Percentiles rank a stretch among this genome's conserved stretches.
Conservation (phyloP, 768 basidiomycete genomes). For the Serendipita sp. region DNA sequence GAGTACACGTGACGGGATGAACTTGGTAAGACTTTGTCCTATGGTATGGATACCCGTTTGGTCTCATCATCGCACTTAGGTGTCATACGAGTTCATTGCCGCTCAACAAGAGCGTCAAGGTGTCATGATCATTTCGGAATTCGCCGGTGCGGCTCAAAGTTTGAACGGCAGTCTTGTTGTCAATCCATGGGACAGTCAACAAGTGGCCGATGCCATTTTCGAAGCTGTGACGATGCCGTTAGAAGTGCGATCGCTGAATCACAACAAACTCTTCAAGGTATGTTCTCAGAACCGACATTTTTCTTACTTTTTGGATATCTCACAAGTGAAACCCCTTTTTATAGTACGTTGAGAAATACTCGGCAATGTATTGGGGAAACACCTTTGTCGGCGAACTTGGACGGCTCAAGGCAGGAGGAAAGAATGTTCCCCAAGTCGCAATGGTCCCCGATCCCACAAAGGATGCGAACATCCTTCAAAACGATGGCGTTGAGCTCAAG, state of each 20-base stretch:
- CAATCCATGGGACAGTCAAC: constrained; percentile 99
- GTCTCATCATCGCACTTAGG: constrained; percentile 30
- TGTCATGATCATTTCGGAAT: constrained; percentile 95
- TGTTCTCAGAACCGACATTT: not conserved
- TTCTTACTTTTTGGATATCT: too few relatives aligned
- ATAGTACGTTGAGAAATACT: constrained; percentile 83
- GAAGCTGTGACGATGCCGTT: constrained; percentile 83
- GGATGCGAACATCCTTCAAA: not conserved
- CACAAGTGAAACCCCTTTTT: not conserved
- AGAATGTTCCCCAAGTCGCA: constrained; percentile 1
- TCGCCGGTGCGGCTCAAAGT: constrained; percentile 92
- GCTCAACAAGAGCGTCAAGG: constrained; percentile 88
- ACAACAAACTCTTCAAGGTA: constrained; percentile 82
- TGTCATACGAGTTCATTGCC: constrained; percentile 97
- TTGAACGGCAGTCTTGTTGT: constrained; percentile 93
- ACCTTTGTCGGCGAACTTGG: constrained; percentile 80
- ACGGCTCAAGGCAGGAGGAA: constrained; percentile 13
- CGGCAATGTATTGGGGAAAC: constrained; percentile 81
- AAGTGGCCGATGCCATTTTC: constrained; percentile 94
- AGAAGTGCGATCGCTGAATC: constrained; percentile 75
- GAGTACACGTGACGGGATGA: constrained; percentile 96
- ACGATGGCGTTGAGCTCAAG: constrained; percentile 9
- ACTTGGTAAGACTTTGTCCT: constrained; percentile 55
- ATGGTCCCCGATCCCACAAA: not conserved
- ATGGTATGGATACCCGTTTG: not conserved